phyloP scores from a whole-genome alignment of 2,329 filamentous ascomycete genomes.

The Exophiala alcalophila region DNA sequence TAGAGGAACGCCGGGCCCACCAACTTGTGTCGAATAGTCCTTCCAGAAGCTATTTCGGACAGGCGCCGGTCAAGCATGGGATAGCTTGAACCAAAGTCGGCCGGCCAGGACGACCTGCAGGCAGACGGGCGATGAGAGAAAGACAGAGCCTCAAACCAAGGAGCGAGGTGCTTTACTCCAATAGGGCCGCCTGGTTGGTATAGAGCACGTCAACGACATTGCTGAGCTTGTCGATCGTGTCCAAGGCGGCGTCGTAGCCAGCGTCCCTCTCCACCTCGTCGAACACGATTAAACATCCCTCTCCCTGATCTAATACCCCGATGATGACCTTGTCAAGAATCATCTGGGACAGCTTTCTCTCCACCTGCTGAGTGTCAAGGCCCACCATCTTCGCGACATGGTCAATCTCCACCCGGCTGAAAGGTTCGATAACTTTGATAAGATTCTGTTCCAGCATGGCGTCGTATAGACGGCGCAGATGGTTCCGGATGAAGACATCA shows the following conservation, averaged over 20 bases:
- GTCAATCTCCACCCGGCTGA: constrained; percentile 92
- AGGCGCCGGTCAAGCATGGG: too few species aligned
- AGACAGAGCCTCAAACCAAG: not conserved
- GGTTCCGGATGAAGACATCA: constrained; percentile 94
- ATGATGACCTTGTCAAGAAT: constrained; percentile 99
- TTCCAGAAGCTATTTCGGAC: too few species aligned
- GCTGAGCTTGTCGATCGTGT: constrained; percentile 95
- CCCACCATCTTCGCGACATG: constrained; percentile 98
- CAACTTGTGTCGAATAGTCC: too few species aligned
- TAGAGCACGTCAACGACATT: constrained; percentile 97
- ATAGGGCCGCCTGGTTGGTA: constrained; percentile 91
- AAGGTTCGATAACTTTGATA: constrained; percentile 99
- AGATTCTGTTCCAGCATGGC: constrained; percentile 99
- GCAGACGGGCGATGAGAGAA: too few species aligned
- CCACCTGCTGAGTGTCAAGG: constrained; percentile 91
- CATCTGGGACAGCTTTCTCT: constrained; percentile 98
- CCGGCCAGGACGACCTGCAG: too few species aligned
- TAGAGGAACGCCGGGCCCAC: too few species aligned
- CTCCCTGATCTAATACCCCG: constrained; percentile 92
- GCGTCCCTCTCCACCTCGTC: constrained; percentile 93
- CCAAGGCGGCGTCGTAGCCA: constrained; percentile 88
- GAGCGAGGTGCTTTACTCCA: constrained; percentile 85
- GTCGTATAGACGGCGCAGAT: constrained; percentile 92
- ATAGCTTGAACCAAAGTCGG: too few species aligned
- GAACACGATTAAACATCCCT: constrained; percentile 95